phyloP scores from a whole-genome alignment of 768 basidiomycete genomes.

The Lyophyllum decastes region DNA sequence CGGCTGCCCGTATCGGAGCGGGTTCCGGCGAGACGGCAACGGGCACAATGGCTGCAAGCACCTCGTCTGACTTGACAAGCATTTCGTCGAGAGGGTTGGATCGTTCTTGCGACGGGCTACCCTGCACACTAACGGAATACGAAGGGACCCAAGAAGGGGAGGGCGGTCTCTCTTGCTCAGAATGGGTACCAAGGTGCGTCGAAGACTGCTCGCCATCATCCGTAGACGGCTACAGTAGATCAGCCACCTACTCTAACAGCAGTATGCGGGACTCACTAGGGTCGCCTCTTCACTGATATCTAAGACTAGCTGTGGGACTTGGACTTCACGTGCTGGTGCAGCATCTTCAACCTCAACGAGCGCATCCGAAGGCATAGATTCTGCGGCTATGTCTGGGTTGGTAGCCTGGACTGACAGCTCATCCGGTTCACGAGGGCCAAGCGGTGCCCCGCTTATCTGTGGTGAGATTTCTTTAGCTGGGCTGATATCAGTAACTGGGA shows the following conservation, averaged over 20 bases:
- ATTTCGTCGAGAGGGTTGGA: conserved; percentile 14
- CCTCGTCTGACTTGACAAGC: neutral
- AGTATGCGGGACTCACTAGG: conserved; percentile 5
- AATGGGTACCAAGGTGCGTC: neutral
- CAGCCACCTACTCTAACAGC: neutral
- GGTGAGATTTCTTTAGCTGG: neutral
- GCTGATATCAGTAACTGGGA: neutral
- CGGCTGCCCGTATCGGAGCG: neutral
- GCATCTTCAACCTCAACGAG: neutral
- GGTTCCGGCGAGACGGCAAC: neutral
- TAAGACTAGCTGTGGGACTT: conserved; percentile 12
- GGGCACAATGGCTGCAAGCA: neutral
- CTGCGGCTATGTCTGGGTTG: neutral
- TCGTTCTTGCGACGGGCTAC: conserved; percentile 20
- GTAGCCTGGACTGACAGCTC: neutral
- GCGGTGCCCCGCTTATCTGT: neutral
- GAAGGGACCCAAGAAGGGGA: conserved; percentile 35
- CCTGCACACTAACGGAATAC: conserved; percentile 36
- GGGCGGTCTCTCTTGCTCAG: conserved; percentile 23
- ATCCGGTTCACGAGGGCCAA: neutral
- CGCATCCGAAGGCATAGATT: neutral
- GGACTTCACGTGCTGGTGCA: neutral
- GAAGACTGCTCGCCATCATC: neutral
- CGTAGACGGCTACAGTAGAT: conserved; percentile 5
- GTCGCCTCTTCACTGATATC: conserved; percentile 5